phyloP scores from a whole-genome alignment of 176 grass and related monocot genomes.

The Paspalum notatum region DNA sequence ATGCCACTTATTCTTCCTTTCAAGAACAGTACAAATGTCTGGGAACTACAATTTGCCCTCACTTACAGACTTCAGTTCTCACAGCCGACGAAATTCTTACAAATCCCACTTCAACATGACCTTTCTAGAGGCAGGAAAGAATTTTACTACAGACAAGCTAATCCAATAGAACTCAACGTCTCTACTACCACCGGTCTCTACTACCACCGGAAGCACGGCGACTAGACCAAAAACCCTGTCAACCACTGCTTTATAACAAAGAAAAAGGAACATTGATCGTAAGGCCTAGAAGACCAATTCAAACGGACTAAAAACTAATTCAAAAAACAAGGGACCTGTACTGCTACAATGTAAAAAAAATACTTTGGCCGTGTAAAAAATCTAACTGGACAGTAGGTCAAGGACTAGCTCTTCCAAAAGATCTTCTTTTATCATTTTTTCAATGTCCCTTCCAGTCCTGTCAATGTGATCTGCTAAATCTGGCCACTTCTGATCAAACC shows the following conservation, averaged over 20 bases:
- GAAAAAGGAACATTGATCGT: not conserved
- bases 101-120: not conserved
- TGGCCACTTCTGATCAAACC: constrained; percentile 57
- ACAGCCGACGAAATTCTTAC: constrained; percentile 19
- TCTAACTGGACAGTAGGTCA: constrained; percentile 49
- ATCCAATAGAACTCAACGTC: not conserved
- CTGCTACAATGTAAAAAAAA: constrained; percentile 7
- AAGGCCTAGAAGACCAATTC: constrained; percentile 17
- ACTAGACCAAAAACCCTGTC: constrained; percentile 41
- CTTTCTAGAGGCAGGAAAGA: constrained; percentile 21
- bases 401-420: constrained; percentile 71
- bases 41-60: constrained; percentile 15
- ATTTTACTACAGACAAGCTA: constrained; percentile 26
- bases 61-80: constrained; percentile 37
- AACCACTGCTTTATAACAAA: constrained; percentile 40
- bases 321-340: not conserved
- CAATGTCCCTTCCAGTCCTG: constrained; percentile 69
- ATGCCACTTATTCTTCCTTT: not conserved
- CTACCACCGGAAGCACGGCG: constrained; percentile 17
- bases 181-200: constrained; percentile 17
- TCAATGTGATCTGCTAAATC: constrained; percentile 57
- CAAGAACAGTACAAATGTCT: constrained; percentile 15
- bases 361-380: constrained; percentile 14
- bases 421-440: constrained; percentile 70
- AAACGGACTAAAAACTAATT: not conserved